Evolutionary conservation across 1,139 yeast species (phyloP), one percentile per base, ranked within the genome.

Genomic region (Taiozyma sp.): DNA sequence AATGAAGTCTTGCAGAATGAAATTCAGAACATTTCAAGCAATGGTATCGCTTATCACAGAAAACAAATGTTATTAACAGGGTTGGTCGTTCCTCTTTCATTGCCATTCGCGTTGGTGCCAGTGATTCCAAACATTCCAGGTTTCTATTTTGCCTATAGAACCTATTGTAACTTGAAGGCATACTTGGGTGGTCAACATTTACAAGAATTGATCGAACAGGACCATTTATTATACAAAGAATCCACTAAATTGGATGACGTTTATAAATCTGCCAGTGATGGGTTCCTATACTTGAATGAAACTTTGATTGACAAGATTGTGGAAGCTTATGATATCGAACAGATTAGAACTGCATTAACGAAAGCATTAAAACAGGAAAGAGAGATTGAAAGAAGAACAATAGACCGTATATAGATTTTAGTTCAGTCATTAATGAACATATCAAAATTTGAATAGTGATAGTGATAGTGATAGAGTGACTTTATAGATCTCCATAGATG

Each of bases 81-180:
- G 0, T 58, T 85, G 32, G 83, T 84, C 2, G 69, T 93, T 3
- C 98, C 98, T 1, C 57, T 91, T 44, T 81, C 95, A 0, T 63
- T 89, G 8, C 99, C 99, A 1, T 68, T 90, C 49, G 90, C 89
- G 0, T 63, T 90, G 45, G 63, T 93, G 0, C 99, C 99, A 0
- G 75, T 91, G n/a, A 66, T 91, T 2, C 99, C 99, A 21, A 93
- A 93, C 60, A 79, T 93, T n/a, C 99, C 99, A 0, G 97, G 97
- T 0, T 85, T 93, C 61, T 93, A 90, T 63, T 68, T 91, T 44
- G 74, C 87, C 6, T 93, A 86, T 67, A 75, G 99, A 56, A 75
- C 87, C 21, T 93, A 89, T 70, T 88, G 97, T 62, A 88, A 91
- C 65, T 74, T 83, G 62, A 88, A 86, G 62, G 97, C 97, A 1